Conservation (phyloP, 768 basidiomycete species). For the Cystobasidium onofrii region DNA sequence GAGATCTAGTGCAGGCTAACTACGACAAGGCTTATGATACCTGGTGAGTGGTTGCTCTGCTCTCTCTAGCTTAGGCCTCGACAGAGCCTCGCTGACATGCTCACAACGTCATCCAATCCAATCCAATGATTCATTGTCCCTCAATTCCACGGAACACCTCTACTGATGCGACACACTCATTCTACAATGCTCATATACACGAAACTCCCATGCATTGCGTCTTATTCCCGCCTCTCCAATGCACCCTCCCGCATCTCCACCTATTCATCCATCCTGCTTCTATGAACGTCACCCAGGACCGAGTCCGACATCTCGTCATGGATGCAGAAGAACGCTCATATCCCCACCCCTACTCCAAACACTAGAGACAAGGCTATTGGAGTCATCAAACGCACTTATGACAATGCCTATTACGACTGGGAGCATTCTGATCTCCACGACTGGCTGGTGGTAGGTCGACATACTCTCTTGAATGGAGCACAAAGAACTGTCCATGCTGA, state of each 20-base stretch:
- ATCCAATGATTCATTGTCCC: too few relatives aligned
- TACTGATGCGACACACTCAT: too few relatives aligned
- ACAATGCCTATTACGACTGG: constrained; percentile 43
- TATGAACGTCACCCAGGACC: neutral
- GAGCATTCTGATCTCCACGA: constrained; percentile 33
- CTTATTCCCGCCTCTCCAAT: too few relatives aligned
- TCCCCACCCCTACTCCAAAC: constrained; percentile 41
- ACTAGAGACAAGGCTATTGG: constrained; percentile 17
- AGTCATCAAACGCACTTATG: constrained; percentile 37
- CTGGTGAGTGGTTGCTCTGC: constrained; percentile 36
- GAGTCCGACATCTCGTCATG: constrained; percentile 39
- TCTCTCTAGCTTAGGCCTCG: neutral
- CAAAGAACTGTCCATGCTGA: too few relatives aligned
- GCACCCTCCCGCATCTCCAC: too few relatives aligned
- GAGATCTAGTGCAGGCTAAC: constrained; percentile 47
- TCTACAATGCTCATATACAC: too few relatives aligned
- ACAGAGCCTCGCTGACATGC: neutral
- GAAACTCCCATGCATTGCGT: neutral
- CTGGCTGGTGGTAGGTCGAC: constrained; percentile 22
- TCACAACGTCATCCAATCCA: neutral
- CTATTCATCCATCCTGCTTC: neutral
- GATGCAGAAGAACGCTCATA: constrained; percentile 42
- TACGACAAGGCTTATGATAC: constrained; percentile 44
- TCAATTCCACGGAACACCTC: too few relatives aligned
- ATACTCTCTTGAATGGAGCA: neutral